Evolutionary conservation across 768 basidiomycete genomes (phyloP).

Genomic region (Pleurotus djamor): DNA sequence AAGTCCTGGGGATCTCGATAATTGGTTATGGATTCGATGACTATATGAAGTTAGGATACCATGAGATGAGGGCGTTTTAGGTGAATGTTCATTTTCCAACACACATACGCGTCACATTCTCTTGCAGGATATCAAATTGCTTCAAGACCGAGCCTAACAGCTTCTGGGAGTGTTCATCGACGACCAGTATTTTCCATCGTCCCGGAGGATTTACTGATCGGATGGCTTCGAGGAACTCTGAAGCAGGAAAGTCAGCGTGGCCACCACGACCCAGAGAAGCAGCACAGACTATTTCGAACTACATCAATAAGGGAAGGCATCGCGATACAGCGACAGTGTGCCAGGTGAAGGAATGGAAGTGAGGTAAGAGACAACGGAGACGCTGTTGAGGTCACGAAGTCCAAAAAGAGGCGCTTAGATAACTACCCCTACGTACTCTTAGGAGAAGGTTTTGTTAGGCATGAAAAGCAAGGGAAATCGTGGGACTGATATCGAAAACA

Average conservation of each 20-base stretch:
- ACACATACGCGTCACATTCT: slow-evolving; percentile 91
- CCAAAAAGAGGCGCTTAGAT: not conserved
- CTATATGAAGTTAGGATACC: slow-evolving; percentile 38
- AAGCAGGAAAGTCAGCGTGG: not conserved
- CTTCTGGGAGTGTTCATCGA: slow-evolving; percentile 89
- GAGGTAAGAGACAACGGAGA: not conserved
- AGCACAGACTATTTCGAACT: slow-evolving; percentile 37
- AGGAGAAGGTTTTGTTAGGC: too few relatives aligned
- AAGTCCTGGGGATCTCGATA: slow-evolving; percentile 83
- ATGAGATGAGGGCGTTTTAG: not conserved
- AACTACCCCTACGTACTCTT: not conserved
- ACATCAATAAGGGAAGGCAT: slow-evolving; percentile 43
- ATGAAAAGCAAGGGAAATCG: too few relatives aligned
- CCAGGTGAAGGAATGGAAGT: not conserved
- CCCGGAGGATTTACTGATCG: slow-evolving; percentile 83
- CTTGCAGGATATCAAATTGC: slow-evolving; percentile 91
- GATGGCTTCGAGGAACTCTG: slow-evolving; percentile 87
- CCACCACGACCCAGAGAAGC: not conserved
- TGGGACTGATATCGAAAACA: not conserved
- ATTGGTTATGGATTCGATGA: slow-evolving; percentile 88
- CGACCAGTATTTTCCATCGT: slow-evolving; percentile 97
- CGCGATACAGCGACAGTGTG: not conserved
- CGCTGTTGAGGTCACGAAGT: not conserved
- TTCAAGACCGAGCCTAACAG: slow-evolving; percentile 84
- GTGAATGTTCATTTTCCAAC: slow-evolving; percentile 1